phyloP scores from a whole-genome alignment of 768 basidiomycete species.

The Lyophyllum semitale region DNA sequence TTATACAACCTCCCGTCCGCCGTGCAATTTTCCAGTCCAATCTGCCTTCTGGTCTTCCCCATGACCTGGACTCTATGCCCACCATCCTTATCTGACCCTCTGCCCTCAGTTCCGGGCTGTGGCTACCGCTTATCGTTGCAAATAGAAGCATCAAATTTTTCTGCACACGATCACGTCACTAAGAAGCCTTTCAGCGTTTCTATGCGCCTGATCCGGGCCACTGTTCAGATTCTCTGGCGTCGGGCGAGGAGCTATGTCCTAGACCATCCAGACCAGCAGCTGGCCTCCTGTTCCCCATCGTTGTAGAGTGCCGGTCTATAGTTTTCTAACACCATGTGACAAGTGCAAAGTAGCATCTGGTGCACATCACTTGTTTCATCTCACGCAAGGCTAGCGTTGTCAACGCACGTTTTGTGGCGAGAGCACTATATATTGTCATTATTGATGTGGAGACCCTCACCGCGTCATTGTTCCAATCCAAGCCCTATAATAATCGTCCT shows the following conservation, averaged over 20 bases:
- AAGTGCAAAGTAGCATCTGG: neutral
- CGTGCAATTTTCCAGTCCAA: neutral
- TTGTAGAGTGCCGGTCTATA: neutral
- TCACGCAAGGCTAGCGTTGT: conserved; percentile 3
- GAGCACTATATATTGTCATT: neutral
- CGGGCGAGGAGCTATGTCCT: neutral
- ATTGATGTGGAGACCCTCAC: neutral
- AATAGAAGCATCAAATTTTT: conserved; percentile 32
- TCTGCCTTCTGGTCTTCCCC: neutral
- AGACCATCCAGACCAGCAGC: neutral
- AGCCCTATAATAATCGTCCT: conserved; percentile 6
- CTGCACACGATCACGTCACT: conserved; percentile 39
- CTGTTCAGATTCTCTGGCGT: no score
- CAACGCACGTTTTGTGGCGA: neutral
- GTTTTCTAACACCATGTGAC: neutral
- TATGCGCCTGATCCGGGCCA: conserved; percentile 14
- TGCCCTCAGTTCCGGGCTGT: neutral
- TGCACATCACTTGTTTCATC: conserved; percentile 20
- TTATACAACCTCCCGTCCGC: neutral
- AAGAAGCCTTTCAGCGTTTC: conserved; percentile 23
- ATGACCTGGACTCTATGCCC: neutral
- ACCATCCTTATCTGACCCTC: neutral
- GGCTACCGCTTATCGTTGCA: conserved; percentile 21
- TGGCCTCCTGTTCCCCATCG: neutral
- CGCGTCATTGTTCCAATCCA: conserved; percentile 21